Evolutionary conservation across 148 eudicot species (phyloP).

Genomic region (Fagopyrum esculentum): DNA sequence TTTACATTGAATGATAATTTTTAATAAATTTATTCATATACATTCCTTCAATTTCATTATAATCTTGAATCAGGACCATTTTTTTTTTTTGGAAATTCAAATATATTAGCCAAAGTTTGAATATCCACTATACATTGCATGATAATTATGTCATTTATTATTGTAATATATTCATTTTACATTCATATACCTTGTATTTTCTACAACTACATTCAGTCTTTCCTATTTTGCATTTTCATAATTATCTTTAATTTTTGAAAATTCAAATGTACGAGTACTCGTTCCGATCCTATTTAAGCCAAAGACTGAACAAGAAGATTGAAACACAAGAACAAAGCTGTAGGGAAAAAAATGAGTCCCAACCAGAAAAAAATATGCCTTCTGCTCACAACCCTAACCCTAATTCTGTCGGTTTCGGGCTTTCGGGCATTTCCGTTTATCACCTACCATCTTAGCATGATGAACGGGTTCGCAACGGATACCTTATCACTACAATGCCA

Average conservation of each 20-base stretch:
- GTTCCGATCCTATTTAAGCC: neutral
- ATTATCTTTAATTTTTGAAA: neutral
- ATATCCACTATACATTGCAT: too few species aligned
- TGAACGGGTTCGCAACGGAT: neutral
- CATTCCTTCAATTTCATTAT: too few species aligned
- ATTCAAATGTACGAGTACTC: neutral
- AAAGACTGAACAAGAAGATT: too few species aligned
- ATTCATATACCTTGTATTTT: too few species aligned
- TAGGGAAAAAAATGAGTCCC: neutral
- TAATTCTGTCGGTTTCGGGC: neutral
- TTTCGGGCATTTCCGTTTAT: neutral
- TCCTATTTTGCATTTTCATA: neutral
- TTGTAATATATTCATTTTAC: too few species aligned
- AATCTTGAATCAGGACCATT: too few species aligned
- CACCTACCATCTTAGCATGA: neutral
- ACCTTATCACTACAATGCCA: neutral
- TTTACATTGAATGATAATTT: too few species aligned
- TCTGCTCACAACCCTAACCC: neutral
- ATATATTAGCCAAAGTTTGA: too few species aligned
- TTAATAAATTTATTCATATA: too few species aligned
- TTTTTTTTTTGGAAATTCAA: too few species aligned
- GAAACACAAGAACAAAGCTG: neutral
- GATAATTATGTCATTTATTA: too few species aligned
- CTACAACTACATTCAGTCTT: neutral
- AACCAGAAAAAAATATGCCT: neutral